Evolutionary conservation across 2,329 filamentous ascomycete species (phyloP).

Genomic region (Ophioceras dolichostomum): DNA sequence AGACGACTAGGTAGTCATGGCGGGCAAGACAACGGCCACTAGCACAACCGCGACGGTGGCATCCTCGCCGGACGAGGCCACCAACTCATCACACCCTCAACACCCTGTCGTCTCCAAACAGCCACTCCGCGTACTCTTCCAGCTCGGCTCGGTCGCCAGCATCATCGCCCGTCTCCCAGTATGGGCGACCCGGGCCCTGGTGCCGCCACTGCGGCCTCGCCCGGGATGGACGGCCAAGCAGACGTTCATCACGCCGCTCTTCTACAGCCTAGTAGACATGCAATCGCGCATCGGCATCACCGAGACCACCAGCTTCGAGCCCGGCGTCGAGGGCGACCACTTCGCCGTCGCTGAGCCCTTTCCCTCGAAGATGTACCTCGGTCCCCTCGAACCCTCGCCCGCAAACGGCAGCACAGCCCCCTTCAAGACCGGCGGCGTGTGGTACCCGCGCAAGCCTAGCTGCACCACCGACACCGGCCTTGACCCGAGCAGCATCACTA

Average conservation of each 20-base stretch:
- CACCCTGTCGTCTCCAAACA: too few species aligned
- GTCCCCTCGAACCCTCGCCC: constrained; percentile 7
- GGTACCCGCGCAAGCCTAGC: constrained; percentile 9
- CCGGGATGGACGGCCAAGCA: constrained; percentile 6
- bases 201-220: constrained; percentile 7
- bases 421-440: constrained; percentile 11
- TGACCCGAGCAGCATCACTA: not conserved
- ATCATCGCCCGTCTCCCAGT: constrained; percentile 5
- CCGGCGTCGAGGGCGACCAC: constrained; percentile 5
- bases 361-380: constrained; percentile 4
- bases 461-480: too few species aligned
- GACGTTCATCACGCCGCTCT: constrained; percentile 3
- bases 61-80: too few species aligned
- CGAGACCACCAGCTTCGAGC: constrained; percentile 2
- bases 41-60: too few species aligned
- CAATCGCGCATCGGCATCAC: constrained; percentile 4
- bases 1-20: too few species aligned
- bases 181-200: constrained; percentile 5
- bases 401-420: too few species aligned
- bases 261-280: not conserved
- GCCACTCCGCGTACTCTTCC: too few species aligned
- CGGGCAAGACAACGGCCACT: too few species aligned
- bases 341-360: not conserved
- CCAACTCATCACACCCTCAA: too few species aligned
- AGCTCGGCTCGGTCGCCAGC: not conserved